These are phyloP conservation scores for Dacryopinax primogenitus DNA, from an alignment of 768 basidiomycete species.

Conservation along the genomic window DNA sequence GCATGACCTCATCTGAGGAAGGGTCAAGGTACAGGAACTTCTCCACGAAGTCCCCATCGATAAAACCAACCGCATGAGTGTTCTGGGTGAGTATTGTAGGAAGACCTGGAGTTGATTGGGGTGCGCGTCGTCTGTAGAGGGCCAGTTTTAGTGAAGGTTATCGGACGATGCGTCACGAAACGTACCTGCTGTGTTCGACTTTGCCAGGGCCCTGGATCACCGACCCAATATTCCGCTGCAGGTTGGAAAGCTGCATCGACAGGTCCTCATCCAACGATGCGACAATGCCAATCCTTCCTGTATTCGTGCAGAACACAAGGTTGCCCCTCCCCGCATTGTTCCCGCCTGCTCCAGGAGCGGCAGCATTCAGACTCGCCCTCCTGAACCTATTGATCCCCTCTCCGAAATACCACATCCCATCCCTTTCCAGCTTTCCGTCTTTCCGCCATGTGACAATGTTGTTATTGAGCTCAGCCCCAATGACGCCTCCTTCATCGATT, in stretches of 20 bases:
- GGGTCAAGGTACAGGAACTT: slow-evolving; percentile 35
- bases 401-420: slow-evolving; percentile 60
- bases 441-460: slow-evolving; percentile 55
- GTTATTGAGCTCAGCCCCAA: slow-evolving; percentile 63
- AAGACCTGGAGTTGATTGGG: slow-evolving; percentile 42
- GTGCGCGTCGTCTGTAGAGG: slow-evolving; percentile 50
- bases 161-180: neutral
- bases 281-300: slow-evolving; percentile 66
- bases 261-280: slow-evolving; percentile 44
- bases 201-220: slow-evolving; percentile 43
- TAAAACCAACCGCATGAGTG: slow-evolving; percentile 52
- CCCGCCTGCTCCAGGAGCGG: neutral
- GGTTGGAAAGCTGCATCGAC: slow-evolving; percentile 46
- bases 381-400: slow-evolving; percentile 65
- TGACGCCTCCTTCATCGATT: slow-evolving; percentile 40
- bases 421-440: slow-evolving; percentile 42
- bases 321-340: slow-evolving; percentile 33
- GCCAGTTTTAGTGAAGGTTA: neutral
- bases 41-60: slow-evolving; percentile 82
- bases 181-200: slow-evolving; percentile 48
- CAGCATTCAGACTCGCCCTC: slow-evolving; percentile 13
- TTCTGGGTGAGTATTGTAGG: slow-evolving; percentile 39
- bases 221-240: slow-evolving; percentile 62
- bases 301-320: slow-evolving; percentile 62
- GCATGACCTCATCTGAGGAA: slow-evolving; percentile 34